These are phyloP conservation scores for Solioccasus polychromus DNA, from an alignment of 768 basidiomycete species.

Conservation along the genomic window DNA sequence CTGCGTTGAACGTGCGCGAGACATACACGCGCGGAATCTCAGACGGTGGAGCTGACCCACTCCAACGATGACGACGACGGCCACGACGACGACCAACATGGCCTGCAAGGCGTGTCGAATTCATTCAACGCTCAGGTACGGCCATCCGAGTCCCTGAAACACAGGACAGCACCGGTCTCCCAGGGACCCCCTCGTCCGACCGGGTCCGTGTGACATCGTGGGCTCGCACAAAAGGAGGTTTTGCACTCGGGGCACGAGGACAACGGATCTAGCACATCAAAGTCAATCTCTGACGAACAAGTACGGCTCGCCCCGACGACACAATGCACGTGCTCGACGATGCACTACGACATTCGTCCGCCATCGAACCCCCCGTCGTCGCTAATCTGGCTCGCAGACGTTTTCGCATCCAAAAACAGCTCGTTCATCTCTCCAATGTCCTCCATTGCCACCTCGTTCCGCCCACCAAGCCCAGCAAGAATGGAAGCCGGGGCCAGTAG, in stretches of 20 bases:
- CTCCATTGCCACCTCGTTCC: conserved; percentile 77
- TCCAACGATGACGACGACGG: no score
- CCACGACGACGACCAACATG: background rate
- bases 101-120: background rate
- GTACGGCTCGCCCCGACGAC: no score
- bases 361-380: conserved; percentile 37
- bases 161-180: background rate
- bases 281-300: conserved; percentile 10
- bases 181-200: background rate
- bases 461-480: conserved; percentile 72
- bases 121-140: no score
- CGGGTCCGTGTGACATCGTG: background rate
- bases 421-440: conserved; percentile 94
- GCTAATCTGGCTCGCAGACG: conserved; percentile 56
- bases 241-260: no score
- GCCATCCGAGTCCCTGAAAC: no score
- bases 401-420: conserved; percentile 93
- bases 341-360: conserved; percentile 28
- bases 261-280: conserved; percentile 11
- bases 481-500: conserved; percentile 90
- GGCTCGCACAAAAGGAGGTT: background rate
- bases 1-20: no score
- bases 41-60: no score
- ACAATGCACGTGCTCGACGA: conserved; percentile 2
- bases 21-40: no score